Percentiles rank a stretch among this genome's conserved stretches.
Conservation (phyloP, 371 early-diverging fungal genomes). For the Mortierella sp. region DNA sequence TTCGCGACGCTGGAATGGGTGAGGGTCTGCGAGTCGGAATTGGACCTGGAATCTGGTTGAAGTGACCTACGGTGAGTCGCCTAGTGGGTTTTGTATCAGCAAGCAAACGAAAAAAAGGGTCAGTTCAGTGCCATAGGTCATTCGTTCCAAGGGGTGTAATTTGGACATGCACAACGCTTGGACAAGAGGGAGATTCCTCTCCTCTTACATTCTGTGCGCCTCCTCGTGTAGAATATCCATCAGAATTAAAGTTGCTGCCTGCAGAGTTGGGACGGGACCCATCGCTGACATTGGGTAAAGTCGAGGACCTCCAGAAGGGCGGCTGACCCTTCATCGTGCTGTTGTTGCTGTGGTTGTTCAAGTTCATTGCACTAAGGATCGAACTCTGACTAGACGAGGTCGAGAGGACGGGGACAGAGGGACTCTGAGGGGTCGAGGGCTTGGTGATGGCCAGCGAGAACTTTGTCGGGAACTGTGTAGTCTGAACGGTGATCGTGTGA, state of each 20-base stretch:
- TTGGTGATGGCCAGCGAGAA: conserved; percentile 46
- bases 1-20: conserved; percentile 27
- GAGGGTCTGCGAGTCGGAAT: conserved; percentile 13
- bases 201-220: conserved; percentile 18
- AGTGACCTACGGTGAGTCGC: conserved; percentile 26
- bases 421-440: conserved; percentile 29
- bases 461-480: conserved; percentile 42
- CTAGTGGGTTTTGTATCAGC: background rate
- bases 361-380: conserved; percentile 25
- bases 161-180: background rate
- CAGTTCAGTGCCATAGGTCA: background rate
- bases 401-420: conserved; percentile 30
- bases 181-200: background rate
- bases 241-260: conserved; percentile 21
- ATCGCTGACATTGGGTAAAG: conserved; percentile 20
- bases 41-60: conserved; percentile 30
- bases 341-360: conserved; percentile 13
- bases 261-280: conserved; percentile 37
- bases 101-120: background rate
- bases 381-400: conserved; percentile 40
- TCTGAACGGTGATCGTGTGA: conserved; percentile 49
- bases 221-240: conserved; percentile 18
- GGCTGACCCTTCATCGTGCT: conserved; percentile 2
- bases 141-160: background rate
- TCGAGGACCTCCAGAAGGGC: conserved; percentile 35